Conservation (phyloP, 768 basidiomycete species). For the Daedaleopsis nitida region DNA sequence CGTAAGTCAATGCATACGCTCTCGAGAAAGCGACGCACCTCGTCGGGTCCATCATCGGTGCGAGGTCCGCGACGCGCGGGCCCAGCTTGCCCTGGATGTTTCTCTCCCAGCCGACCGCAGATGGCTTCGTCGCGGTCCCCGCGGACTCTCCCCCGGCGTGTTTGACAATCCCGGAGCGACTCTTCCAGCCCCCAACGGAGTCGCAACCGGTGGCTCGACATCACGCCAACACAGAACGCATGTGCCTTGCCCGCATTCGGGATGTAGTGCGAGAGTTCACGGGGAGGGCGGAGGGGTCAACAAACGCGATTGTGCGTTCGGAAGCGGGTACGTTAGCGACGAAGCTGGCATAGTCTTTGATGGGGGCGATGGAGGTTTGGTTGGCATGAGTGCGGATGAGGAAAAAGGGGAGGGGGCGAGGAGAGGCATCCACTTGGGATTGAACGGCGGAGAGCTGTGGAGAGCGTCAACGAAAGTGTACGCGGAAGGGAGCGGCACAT, state of each 20-base stretch:
- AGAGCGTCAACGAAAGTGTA: neutral
- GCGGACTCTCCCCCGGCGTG: constrained; percentile 28
- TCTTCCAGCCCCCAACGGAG: constrained; percentile 49
- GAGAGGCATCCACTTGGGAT: constrained; percentile 43
- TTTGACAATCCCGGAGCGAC: constrained; percentile 58
- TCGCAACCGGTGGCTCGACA: constrained; percentile 46
- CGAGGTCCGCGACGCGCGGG: constrained; percentile 86
- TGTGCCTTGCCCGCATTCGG: constrained; percentile 49
- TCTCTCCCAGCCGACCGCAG: constrained; percentile 95
- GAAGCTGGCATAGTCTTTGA: constrained; percentile 62
- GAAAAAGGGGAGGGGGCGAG: constrained; percentile 65
- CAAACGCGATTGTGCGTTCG: constrained; percentile 35
- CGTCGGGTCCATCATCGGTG: constrained; percentile 94
- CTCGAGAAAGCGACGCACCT: constrained; percentile 43
- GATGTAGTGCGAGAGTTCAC: constrained; percentile 58
- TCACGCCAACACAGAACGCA: constrained; percentile 82
- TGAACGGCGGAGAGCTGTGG: constrained; percentile 57
- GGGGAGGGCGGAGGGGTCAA: constrained; percentile 78
- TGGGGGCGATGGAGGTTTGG: constrained; percentile 45
- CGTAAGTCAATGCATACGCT: neutral
- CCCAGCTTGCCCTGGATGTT: constrained; percentile 87
- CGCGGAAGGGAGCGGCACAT: no score
- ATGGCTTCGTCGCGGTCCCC: constrained; percentile 37
- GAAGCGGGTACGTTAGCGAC: constrained; percentile 47
- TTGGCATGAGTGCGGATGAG: constrained; percentile 47